These are phyloP conservation scores for Russula emetica DNA, from an alignment of 768 basidiomycete genomes.

Conservation along the genomic window DNA sequence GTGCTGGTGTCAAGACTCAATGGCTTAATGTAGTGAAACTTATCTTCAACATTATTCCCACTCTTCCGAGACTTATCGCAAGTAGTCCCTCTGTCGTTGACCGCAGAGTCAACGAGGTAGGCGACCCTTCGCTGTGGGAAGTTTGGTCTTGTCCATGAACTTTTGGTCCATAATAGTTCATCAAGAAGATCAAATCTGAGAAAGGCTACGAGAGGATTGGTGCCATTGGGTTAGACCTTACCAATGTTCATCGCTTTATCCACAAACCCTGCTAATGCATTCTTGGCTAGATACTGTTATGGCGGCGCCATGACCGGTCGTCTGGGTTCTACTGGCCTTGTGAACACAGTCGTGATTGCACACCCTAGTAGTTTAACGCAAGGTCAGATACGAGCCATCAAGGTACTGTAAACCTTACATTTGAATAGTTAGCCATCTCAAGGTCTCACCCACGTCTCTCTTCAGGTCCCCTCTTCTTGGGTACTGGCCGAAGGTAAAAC, in stretches of 20 bases:
- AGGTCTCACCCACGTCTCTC: slow-evolving; percentile 26
- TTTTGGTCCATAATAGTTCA: slow-evolving; percentile 32
- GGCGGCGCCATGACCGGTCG: slow-evolving; percentile 35
- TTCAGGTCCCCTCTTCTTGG: slow-evolving; percentile 32
- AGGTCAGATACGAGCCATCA: slow-evolving; percentile 38
- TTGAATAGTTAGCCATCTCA: neutral
- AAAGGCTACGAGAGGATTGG: slow-evolving; percentile 42
- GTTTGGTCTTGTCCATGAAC: neutral
- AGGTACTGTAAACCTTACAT: slow-evolving; percentile 28
- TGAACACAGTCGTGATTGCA: slow-evolving; percentile 40
- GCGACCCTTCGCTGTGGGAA: neutral
- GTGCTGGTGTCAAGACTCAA: slow-evolving; percentile 31
- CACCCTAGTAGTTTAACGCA: slow-evolving; percentile 39
- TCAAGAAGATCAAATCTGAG: slow-evolving; percentile 37
- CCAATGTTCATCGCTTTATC: neutral
- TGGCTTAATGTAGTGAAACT: slow-evolving; percentile 29
- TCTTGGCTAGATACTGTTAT: slow-evolving; percentile 37
- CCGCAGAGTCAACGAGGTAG: slow-evolving; percentile 31
- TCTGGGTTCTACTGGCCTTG: slow-evolving; percentile 33
- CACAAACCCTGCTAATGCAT: neutral
- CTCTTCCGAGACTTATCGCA: slow-evolving; percentile 27
- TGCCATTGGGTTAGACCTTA: slow-evolving; percentile 38
- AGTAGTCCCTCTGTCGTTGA: slow-evolving; percentile 34
- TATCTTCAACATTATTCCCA: slow-evolving; percentile 27
- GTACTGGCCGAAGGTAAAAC: slow-evolving; percentile 38